Conservation (phyloP, 306 rosid species). For the Glycine latifolia region DNA sequence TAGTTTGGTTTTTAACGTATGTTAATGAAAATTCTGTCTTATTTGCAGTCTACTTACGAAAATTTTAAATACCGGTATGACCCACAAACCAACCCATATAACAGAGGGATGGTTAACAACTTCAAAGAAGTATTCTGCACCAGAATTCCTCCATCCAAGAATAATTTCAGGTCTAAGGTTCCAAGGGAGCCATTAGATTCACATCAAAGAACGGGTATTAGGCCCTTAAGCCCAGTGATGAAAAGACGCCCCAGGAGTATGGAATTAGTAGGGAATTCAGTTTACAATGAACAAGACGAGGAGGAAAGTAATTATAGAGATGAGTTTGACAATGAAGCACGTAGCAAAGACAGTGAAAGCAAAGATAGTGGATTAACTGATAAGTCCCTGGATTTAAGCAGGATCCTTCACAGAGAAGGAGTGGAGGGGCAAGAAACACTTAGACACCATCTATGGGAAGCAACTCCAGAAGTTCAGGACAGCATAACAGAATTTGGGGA, state of each 20-base stretch:
- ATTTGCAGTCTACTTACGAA: slow-evolving; percentile 78
- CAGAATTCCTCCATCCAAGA: slow-evolving; percentile 68
- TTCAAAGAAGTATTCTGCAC: slow-evolving; percentile 68
- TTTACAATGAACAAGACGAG: slow-evolving; percentile 4
- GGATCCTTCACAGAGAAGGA: slow-evolving; percentile 45
- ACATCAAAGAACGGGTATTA: slow-evolving; percentile 41
- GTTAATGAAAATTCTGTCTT: slow-evolving; percentile 33
- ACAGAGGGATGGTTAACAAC: slow-evolving; percentile 62
- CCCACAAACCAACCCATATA: slow-evolving; percentile 60
- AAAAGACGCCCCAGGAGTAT: slow-evolving; percentile 50
- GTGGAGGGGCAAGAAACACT: slow-evolving; percentile 41
- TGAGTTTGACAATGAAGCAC: slow-evolving; percentile 44
- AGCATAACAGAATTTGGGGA: slow-evolving; percentile 44
- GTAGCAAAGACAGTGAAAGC: slow-evolving; percentile 48
- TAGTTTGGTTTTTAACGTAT: slow-evolving; percentile 20
- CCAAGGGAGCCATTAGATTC: slow-evolving; percentile 52
- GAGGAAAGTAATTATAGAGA: slow-evolving; percentile 34
- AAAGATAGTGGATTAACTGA: slow-evolving; percentile 49
- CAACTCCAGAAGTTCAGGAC: neutral
- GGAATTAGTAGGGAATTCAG: slow-evolving; percentile 52
- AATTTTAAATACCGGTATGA: slow-evolving; percentile 77
- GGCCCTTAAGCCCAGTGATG: slow-evolving; percentile 55
- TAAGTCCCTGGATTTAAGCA: slow-evolving; percentile 52
- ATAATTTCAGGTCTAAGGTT: slow-evolving; percentile 67
- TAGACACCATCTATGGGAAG: slow-evolving; percentile 46